Conservation (phyloP, 169 alveolate species). For the Eimeria sp. region DNA sequence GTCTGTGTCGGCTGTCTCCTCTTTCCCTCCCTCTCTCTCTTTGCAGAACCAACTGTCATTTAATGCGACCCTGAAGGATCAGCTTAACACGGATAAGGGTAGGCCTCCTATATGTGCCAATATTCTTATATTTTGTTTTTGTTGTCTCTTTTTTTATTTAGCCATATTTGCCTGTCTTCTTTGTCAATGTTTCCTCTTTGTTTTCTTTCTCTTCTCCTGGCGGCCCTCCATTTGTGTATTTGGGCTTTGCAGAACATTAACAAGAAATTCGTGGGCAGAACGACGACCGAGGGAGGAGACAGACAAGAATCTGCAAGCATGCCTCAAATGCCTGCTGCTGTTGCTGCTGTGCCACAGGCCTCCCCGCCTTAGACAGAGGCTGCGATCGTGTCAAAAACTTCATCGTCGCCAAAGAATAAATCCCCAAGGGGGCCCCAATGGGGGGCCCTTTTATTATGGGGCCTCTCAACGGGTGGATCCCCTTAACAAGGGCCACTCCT, state of each 20-base stretch:
- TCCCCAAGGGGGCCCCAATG: not conserved
- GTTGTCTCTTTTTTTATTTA: not conserved
- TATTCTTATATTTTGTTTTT: not conserved
- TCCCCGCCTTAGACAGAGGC: not conserved
- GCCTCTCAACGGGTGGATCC: not conserved
- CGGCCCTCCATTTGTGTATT: not conserved
- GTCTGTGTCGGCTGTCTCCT: not conserved
- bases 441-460: not conserved
- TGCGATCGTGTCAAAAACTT: constrained; percentile 4
- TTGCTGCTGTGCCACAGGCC: constrained; percentile 22
- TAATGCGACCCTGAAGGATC: not conserved
- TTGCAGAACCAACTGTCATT: not conserved
- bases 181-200: not conserved
- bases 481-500: not conserved
- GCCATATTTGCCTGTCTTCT: not conserved
- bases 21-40: not conserved
- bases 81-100: not conserved
- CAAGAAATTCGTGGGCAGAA: not conserved
- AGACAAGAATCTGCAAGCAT: not conserved
- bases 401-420: constrained; percentile 17
- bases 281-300: not conserved
- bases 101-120: not conserved
- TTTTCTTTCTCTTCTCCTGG: not conserved
- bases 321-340: not conserved
- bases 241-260: not conserved